Evolutionary conservation across 371 early-diverging fungal genomes (phyloP).

Genomic region (Mortierella polycephala): DNA sequence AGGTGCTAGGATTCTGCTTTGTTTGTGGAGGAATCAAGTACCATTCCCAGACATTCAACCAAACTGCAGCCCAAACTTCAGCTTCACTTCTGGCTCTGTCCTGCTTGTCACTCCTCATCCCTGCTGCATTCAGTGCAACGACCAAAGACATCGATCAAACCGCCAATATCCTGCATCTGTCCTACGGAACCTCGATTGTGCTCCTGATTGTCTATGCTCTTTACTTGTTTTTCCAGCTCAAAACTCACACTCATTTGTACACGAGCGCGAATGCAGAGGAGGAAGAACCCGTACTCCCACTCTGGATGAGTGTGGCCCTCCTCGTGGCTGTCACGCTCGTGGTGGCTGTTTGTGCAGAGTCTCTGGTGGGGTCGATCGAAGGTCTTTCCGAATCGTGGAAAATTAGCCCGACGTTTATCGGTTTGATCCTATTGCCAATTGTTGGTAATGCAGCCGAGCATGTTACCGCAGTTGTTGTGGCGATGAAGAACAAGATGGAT

Average conservation of each 20-base stretch:
- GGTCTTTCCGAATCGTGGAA: conserved; percentile 73
- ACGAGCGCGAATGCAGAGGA: conserved; percentile 66
- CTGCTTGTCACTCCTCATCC: conserved; percentile 82
- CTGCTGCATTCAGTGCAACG: conserved; percentile 78
- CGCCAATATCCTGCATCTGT: conserved; percentile 66
- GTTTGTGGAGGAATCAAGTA: conserved; percentile 78
- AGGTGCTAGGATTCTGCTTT: conserved; percentile 80
- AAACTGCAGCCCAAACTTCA: conserved; percentile 83
- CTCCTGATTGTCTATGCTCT: conserved; percentile 78
- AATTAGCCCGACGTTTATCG: conserved; percentile 84
- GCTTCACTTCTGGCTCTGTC: conserved; percentile 81
- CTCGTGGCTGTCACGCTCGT: conserved; percentile 68
- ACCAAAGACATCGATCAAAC: conserved; percentile 58
- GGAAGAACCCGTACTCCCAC: conserved; percentile 69
- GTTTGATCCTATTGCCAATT: conserved; percentile 87
- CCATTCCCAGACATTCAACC: conserved; percentile 79
- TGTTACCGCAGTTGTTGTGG: conserved; percentile 85
- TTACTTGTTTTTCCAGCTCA: conserved; percentile 86
- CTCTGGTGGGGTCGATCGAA: conserved; percentile 84
- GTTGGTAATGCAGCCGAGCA: conserved; percentile 91
- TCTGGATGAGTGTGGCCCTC: conserved; percentile 62
- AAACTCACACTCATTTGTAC: conserved; percentile 78
- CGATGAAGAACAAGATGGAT: conserved; percentile 94
- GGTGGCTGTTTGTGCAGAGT: conserved; percentile 86
- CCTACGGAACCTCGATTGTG: conserved; percentile 80